Percentiles rank a stretch among this genome's conserved stretches.
These are phyloP conservation scores for Daldinia sp. DNA, from an alignment of 2,329 filamentous ascomycete species.

Conservation along the genomic window DNA sequence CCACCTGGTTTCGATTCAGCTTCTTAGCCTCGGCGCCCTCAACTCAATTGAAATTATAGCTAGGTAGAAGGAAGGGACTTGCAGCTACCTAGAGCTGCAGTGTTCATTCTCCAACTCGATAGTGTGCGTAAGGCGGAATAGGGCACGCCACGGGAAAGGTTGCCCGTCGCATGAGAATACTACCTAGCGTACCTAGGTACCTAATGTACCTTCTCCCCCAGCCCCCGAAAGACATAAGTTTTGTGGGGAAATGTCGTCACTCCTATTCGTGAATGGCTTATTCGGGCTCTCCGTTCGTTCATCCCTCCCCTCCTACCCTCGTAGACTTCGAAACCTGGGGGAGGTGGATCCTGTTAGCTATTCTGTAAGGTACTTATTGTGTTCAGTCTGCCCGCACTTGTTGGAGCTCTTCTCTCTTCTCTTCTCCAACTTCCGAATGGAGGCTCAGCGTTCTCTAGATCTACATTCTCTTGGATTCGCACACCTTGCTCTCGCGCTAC, in stretches of 20 bases:
- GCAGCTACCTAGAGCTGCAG: background rate
- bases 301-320: slow-evolving; percentile 6
- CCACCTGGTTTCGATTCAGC: slow-evolving; percentile 1
- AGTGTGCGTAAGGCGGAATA: background rate
- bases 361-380: slow-evolving; percentile 14
- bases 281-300: slow-evolving; percentile 21
- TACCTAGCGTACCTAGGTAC: background rate
- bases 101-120: background rate
- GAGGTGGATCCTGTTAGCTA: slow-evolving; percentile 30
- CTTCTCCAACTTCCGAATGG: slow-evolving; percentile 11
- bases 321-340: slow-evolving; percentile 34
- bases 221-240: slow-evolving; percentile 13
- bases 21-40: slow-evolving; percentile 1
- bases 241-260: slow-evolving; percentile 42
- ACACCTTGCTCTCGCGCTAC: background rate
- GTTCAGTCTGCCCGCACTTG: slow-evolving; percentile 14
- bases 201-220: slow-evolving; percentile 7
- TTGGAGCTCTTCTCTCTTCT: slow-evolving; percentile 8
- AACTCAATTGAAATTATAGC: background rate
- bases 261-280: slow-evolving; percentile 25
- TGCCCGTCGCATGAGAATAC: slow-evolving; percentile 2
- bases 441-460: slow-evolving; percentile 6
- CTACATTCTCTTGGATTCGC: slow-evolving; percentile 8
- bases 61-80: background rate
- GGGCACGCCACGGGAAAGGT: background rate